A percentile compares a stretch with the other conserved stretches of the same genome.
These are phyloP conservation scores for Dioszegia aurantiaca DNA, from an alignment of 768 basidiomycete genomes.

Conservation along the genomic window DNA sequence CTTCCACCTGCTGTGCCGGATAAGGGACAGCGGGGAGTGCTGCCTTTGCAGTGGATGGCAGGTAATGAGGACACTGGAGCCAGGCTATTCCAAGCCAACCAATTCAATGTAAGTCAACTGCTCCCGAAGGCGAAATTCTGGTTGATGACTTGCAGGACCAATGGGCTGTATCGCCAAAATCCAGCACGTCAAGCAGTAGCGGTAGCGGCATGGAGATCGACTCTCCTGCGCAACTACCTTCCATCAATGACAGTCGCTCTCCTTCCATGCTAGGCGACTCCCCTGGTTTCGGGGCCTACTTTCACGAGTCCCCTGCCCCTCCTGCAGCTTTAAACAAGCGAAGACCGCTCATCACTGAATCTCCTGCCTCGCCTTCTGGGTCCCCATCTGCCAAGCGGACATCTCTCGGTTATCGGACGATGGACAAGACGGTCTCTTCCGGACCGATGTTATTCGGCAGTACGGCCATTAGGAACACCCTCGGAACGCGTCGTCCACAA, in stretches of 20 bases:
- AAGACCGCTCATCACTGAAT: constrained; percentile 36
- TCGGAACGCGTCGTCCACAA: constrained; percentile 29
- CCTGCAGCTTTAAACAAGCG: constrained; percentile 31
- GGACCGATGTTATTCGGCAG: constrained; percentile 36
- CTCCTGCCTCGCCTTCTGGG: constrained; percentile 44
- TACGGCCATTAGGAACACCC: constrained; percentile 2
- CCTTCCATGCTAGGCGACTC: constrained; percentile 24
- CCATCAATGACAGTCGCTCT: constrained; percentile 23
- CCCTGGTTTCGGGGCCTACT: constrained; percentile 45
- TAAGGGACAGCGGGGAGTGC: constrained; percentile 21
- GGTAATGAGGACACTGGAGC: constrained; percentile 37
- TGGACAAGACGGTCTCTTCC: constrained; percentile 42
- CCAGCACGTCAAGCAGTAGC: constrained; percentile 18
- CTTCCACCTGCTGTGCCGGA: constrained; percentile 41
- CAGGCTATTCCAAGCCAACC: constrained; percentile 32
- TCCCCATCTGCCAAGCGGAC: constrained; percentile 46
- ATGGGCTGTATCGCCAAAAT: constrained; percentile 11
- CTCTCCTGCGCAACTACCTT: constrained; percentile 34
- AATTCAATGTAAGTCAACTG: constrained; percentile 37
- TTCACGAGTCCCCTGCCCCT: constrained; percentile 48
- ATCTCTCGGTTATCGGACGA: constrained; percentile 25
- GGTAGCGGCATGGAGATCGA: constrained; percentile 44
- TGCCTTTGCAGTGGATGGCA: constrained; percentile 43
- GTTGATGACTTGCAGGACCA: constrained; percentile 31
- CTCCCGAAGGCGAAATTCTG: not conserved